Evolutionary conservation across 139 green algal genomes (phyloP).

Genomic region (Protoeuglena noctilucae): DNA sequence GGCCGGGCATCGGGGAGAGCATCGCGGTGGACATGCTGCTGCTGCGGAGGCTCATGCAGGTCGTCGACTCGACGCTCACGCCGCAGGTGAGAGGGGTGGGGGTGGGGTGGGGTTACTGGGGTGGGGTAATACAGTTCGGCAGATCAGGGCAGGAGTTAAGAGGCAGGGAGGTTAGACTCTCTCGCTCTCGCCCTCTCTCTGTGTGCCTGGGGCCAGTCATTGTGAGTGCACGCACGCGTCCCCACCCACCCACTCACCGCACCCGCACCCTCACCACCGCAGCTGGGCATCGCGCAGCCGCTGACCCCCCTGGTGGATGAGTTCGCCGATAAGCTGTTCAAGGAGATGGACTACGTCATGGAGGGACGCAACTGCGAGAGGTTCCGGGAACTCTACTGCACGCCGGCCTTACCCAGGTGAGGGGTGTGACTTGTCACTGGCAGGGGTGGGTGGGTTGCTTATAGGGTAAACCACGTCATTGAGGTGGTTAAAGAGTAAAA

Average conservation of each 20-base stretch:
- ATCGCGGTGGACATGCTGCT: conserved; percentile 89
- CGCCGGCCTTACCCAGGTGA: not conserved
- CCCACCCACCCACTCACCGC: no score
- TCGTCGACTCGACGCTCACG: conserved; percentile 51
- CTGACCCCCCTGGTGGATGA: conserved; percentile 88
- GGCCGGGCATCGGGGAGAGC: conserved; percentile 70
- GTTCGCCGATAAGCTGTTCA: conserved; percentile 82
- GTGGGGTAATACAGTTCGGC: not conserved
- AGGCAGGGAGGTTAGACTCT: not conserved
- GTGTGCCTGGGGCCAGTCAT: not conserved
- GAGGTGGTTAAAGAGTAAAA: no score
- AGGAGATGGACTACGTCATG: conserved; percentile 88
- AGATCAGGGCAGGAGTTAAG: not conserved
- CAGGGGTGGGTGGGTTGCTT: no score
- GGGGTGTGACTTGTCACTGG: no score
- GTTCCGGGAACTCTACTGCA: conserved; percentile 45
- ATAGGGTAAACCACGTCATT: no score
- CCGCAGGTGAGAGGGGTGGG: conserved; percentile 8
- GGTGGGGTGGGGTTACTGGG: not conserved
- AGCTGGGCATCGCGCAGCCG: conserved; percentile 37
- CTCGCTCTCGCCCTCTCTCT: not conserved
- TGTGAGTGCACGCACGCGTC: not conserved
- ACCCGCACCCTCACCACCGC: no score
- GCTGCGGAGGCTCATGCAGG: conserved; percentile 52
- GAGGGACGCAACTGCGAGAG: conserved; percentile 76